Evolutionary conservation across 768 basidiomycete genomes (phyloP), one percentile per base, ranked within the genome.

Genomic region (Suillus bovinus): DNA sequence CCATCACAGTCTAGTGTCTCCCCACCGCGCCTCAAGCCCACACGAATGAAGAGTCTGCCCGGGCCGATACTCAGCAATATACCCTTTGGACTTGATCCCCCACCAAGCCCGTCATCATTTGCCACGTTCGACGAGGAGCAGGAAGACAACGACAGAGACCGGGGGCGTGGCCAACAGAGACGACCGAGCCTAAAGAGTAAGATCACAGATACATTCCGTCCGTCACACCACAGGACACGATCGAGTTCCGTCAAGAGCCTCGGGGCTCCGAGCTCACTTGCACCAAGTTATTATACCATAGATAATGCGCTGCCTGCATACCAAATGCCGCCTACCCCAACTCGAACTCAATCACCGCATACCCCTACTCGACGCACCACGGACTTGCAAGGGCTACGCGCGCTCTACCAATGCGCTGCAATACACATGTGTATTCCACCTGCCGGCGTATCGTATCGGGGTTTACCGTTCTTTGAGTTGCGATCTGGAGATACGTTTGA

Each of bases 391-490:
- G 72, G 73, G 41, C 80, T 80, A 54, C 82, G 79, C 0, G 80
- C 83, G 39, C 81, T 87, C 59, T 93, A 93, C 71, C 70, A 82
- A 5, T 92, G 90, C 65, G 80, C 80, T 29, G 90, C 87, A 11
- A 80, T 91, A 29, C 89, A 90, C 65, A 80, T 84, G 11, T 91
- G 89, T 73, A 76, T 80, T 16, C 90, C 89, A 4, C 89, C 89
- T 0, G 68, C 74, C 0, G 80, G 83, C 10, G 86, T 88, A 11
- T 79, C 84, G 24, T 93, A 93, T 68, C 87, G 86, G 66, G 84
- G 82, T 52, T 84, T 88, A 69, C 90, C 90, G 16, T 93, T 94
- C 80, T 91, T 93, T 72, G 83, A 79, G 14, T 79, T 94, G n/a
- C 72, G 74, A 36, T 80, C 84, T 36, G 86, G 84, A 4, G 86